Evolutionary conservation across 2,329 filamentous ascomycete species (phyloP).

Genomic region (Coniochaeta sp.): DNA sequence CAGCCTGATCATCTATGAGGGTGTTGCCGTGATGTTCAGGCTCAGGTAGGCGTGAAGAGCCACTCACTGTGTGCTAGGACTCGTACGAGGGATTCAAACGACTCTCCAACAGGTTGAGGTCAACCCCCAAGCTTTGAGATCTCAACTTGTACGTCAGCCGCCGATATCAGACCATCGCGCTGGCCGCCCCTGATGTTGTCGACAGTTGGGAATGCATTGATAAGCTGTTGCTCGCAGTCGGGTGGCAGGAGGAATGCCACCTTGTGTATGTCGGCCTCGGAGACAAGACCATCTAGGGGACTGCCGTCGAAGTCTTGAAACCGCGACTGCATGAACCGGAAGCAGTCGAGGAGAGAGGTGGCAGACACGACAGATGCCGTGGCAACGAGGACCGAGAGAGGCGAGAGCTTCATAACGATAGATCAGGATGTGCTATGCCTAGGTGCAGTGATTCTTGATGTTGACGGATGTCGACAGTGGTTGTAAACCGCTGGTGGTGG

Average conservation of each 20-base stretch:
- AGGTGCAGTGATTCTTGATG: no score
- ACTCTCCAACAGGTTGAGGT: neutral
- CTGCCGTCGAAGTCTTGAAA: neutral
- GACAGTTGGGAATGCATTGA: neutral
- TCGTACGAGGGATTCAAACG: no score
- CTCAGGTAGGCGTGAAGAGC: no score
- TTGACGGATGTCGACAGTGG: no score
- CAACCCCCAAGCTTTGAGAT: neutral
- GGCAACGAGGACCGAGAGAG: neutral
- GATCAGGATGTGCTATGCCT: no score
- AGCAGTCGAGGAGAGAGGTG: neutral
- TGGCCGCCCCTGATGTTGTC: neutral
- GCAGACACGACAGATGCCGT: neutral
- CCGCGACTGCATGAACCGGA: neutral
- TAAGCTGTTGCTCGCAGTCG: neutral
- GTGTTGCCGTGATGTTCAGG: no score
- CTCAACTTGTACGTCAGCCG: neutral
- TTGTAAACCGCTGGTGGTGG: no score
- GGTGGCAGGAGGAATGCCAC: neutral
- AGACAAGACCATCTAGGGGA: neutral
- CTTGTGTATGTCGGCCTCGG: neutral
- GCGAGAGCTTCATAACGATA: neutral
- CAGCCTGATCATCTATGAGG: no score
- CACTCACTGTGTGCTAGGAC: no score
- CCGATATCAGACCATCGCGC: neutral